A percentile compares a stretch with the other conserved stretches of the same genome.
Conservation (phyloP, 176 grass and related monocot species). For the Oryza longistaminata region DNA sequence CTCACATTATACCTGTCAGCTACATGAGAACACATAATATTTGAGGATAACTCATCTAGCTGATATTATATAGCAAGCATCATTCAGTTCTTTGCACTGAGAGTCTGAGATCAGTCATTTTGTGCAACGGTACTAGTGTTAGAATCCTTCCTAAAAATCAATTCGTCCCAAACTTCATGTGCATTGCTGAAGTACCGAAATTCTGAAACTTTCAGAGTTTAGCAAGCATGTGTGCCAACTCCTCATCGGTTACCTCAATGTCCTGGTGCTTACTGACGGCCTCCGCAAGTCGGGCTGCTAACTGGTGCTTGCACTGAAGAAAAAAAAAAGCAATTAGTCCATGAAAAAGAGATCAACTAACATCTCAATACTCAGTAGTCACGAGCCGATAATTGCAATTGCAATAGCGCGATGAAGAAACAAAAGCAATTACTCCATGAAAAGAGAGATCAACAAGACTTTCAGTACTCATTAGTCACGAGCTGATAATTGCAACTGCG, state of each 20-base stretch:
- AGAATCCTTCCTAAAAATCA: not conserved
- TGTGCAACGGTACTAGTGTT: not conserved
- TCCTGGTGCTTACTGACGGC: constrained; percentile 63
- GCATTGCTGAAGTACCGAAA: constrained; percentile 7
- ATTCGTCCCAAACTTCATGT: constrained; percentile 1
- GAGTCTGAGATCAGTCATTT: not conserved
- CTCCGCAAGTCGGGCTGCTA: constrained; percentile 88
- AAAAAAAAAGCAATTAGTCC: not conserved
- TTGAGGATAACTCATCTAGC: not conserved
- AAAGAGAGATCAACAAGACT: not conserved
- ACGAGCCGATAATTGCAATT: constrained; percentile 2
- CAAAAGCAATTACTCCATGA: not conserved
- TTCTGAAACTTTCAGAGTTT: constrained; percentile 55
- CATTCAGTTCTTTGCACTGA: not conserved
- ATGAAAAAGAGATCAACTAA: no score
- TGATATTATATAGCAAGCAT: not conserved
- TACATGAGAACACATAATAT: not conserved
- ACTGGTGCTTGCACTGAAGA: constrained; percentile 87
- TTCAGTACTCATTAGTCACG: not conserved
- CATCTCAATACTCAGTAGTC: not conserved
- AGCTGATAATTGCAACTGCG: not conserved
- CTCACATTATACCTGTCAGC: constrained; percentile 4
- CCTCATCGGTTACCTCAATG: constrained; percentile 71
- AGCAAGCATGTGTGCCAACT: constrained; percentile 79
- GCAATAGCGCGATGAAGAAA: not conserved